Conservation (phyloP, 371 early-diverging fungal genomes). For the Lichtheimia hyalospora region DNA sequence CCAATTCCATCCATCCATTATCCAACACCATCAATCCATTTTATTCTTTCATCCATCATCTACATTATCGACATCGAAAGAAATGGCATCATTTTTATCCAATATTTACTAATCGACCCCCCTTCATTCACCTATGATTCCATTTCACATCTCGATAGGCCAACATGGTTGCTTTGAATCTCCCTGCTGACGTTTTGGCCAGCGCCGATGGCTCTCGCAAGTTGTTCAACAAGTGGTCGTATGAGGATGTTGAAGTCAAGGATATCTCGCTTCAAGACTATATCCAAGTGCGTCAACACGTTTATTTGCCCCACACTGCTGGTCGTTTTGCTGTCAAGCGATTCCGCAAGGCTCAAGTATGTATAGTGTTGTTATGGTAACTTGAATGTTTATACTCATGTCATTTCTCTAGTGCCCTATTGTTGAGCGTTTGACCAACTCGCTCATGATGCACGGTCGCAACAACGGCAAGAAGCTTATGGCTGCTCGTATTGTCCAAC, state of each 20-base stretch:
- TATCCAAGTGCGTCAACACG: slow-evolving; percentile 90
- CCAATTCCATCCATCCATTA: slow-evolving; percentile 4
- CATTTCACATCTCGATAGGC: slow-evolving; percentile 9
- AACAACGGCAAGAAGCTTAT: slow-evolving; percentile 99
- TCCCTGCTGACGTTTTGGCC: slow-evolving; percentile 65
- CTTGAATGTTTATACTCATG: no score
- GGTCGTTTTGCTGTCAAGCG: slow-evolving; percentile 97
- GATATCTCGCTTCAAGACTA: slow-evolving; percentile 96
- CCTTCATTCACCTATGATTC: not conserved
- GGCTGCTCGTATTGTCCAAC: slow-evolving; percentile 98
- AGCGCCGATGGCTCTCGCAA: slow-evolving; percentile 67
- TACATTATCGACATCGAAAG: no score
- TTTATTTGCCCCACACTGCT: slow-evolving; percentile 98
- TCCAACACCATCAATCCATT: slow-evolving; percentile 1
- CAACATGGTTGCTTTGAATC: slow-evolving; percentile 63
- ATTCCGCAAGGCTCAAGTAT: slow-evolving; percentile 96
- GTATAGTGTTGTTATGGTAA: not conserved
- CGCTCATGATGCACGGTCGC: slow-evolving; percentile 99
- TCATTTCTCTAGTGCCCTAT: slow-evolving; percentile 87
- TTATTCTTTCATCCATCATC: slow-evolving; percentile 4
- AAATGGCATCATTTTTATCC: not conserved
- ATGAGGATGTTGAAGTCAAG: slow-evolving; percentile 94
- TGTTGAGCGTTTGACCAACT: slow-evolving; percentile 99
- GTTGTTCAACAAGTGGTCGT: slow-evolving; percentile 95
- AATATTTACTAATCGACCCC: not conserved